Base-by-base conservation (phyloP, 169 alveolate species). In the Plasmodium sp. region DNA sequence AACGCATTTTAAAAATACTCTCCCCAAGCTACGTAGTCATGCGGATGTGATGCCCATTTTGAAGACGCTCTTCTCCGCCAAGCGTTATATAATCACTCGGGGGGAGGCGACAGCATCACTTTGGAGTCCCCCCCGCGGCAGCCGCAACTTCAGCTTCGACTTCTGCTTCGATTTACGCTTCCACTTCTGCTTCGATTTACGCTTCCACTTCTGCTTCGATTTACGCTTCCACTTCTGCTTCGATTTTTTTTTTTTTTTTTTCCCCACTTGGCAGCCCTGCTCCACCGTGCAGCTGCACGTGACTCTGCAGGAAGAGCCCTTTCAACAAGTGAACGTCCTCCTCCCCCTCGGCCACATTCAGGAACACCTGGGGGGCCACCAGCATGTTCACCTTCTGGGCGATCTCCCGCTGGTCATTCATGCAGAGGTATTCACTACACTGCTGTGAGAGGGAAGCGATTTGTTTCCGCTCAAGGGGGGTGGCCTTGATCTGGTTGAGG, bases 281-380 rank as follows among this genome's bases (percentile, higher is more conserved):
- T 12, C 36, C 33, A 5, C 45, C 67, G 31, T 58, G 81, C 73
- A 86, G 45, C 41, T 86, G 75, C 16, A 86, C 7, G 62, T 86
- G 94, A 56, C 62, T 86, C 81, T 86, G 94, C 48, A 86, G 81
- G 81, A 86, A 86, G 67, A 86, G 27, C 22, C 94, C 58, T 33
- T 86, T 86, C 27, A 75, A 22, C 27, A 79, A 5, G 62, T 86
- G 67, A 43, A 62, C 73, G 71, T 86, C 81, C 43, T 74, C 10
- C 81, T 75, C 83, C 27, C 34, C 43, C 31, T 3, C 12, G 43
- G 58, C 67, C n/a, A 75, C 31, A 27, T 86, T 86, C n/a, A 86
- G 73, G 48, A 54, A 86, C 33, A 86, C 81, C 45, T 86, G 94
- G 2, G 51, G 12, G 39, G 71, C 62, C 18, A 86, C 31, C 10